These are phyloP conservation scores for Trichoderma asperelloides DNA, from an alignment of 495 filamentous ascomycete genomes.

Conservation along the genomic window DNA sequence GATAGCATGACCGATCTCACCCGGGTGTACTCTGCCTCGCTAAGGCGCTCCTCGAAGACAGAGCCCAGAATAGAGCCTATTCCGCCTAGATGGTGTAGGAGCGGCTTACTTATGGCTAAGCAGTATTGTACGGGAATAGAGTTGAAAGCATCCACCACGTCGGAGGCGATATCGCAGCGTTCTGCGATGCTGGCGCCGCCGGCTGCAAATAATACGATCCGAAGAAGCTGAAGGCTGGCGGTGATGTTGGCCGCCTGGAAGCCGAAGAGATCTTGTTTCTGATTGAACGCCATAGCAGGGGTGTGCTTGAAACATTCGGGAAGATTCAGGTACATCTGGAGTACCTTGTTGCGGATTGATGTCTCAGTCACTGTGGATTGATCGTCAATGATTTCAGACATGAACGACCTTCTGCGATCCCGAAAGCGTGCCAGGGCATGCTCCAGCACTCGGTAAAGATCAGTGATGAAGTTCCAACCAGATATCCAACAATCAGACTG, in stretches of 20 bases:
- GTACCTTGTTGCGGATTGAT: constrained; percentile 31
- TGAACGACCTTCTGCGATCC: constrained; percentile 14
- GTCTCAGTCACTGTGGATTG: constrained; percentile 22
- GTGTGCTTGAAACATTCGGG: constrained; percentile 31
- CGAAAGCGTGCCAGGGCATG: constrained; percentile 26
- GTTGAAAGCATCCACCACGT: constrained; percentile 37
- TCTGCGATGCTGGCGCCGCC: constrained; percentile 29
- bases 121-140: constrained; percentile 37
- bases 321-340: constrained; percentile 30
- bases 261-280: constrained; percentile 31
- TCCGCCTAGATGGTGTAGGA: constrained; percentile 41
- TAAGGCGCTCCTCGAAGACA: constrained; percentile 39
- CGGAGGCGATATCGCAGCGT: constrained; percentile 39
- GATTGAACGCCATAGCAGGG: constrained; percentile 24
- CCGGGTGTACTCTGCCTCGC: constrained; percentile 35
- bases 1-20: constrained; percentile 36
- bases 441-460: constrained; percentile 43
- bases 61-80: constrained; percentile 43
- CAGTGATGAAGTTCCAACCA: constrained; percentile 45
- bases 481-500: constrained; percentile 32
- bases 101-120: constrained; percentile 41
- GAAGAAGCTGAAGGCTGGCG: constrained; percentile 41
- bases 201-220: constrained; percentile 39
- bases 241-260: constrained; percentile 48
- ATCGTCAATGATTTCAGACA: constrained; percentile 15